Conservation (phyloP, 2,329 filamentous ascomycete species). For the Aspergillus fumigatiaffinis region DNA sequence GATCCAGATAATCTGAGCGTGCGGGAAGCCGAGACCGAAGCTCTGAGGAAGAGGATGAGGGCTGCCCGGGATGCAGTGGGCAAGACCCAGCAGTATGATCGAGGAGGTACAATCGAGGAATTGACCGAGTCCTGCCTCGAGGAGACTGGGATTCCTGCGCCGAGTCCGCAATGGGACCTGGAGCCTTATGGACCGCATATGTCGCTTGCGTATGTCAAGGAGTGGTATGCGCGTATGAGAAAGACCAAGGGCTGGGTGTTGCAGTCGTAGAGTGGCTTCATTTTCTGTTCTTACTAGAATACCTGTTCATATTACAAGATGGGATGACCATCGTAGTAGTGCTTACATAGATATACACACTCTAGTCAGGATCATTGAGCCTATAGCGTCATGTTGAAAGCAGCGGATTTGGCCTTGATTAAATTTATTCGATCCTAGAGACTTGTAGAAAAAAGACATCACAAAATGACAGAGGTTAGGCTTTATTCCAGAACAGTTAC, state of each 20-base stretch:
- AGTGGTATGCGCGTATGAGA: constrained; percentile 36
- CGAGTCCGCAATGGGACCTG: constrained; percentile 43
- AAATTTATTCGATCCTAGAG: too few species aligned
- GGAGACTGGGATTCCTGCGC: constrained; percentile 44
- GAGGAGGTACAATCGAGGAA: constrained; percentile 42
- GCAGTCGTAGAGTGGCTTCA: background rate
- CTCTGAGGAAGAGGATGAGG: constrained; percentile 31
- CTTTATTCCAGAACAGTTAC: too few species aligned
- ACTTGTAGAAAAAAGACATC: too few species aligned
- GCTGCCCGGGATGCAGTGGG: constrained; percentile 17
- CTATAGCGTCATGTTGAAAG: too few species aligned
- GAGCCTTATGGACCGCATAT: constrained; percentile 46
- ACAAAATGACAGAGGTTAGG: too few species aligned
- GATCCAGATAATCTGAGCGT: constrained; percentile 34
- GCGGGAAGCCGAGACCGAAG: constrained; percentile 32
- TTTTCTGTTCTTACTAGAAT: too few species aligned
- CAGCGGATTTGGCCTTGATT: too few species aligned
- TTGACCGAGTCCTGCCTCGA: constrained; percentile 33
- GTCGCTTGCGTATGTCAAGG: constrained; percentile 40
- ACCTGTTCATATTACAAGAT: too few species aligned
- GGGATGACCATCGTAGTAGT: too few species aligned
- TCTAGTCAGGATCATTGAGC: too few species aligned
- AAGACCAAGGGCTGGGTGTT: constrained; percentile 10
- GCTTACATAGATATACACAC: too few species aligned
- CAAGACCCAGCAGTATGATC: constrained; percentile 35